Base-by-base conservation (phyloP, 768 basidiomycete species). In the Suillus discolor region DNA sequence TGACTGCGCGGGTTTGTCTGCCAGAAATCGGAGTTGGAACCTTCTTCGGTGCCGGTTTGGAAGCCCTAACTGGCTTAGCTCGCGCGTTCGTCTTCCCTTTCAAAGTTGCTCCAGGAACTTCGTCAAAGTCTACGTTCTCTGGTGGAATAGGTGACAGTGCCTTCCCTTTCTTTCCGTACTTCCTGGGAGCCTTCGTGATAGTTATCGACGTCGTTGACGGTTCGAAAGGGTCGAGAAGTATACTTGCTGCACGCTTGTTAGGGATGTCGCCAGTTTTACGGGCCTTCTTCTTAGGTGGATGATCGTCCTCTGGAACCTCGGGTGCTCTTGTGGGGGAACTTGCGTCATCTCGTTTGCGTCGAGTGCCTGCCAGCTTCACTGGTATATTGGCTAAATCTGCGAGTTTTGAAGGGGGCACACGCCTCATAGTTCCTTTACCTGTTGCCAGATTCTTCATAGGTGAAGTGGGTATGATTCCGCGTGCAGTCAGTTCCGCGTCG, bases 81-180 rank as follows among this genome's bases (percentile, higher is more conserved):
- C 67, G 12, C 61, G 68, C 39, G 59, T 59, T 31, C 39, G 44
- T 28, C 54, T 53, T 57, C 65, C 28, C 34, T 54, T 62, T 59
- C 23, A 38, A 25, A 20, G 34, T 18, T n/a, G 41, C 61, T 11
- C 69, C 69, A 31, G 78, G 77, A 55, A 76, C 71, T 57, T 75
- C 75, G 55, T 81, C 79, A 45, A 75, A 77, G 63, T 80, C 74
- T 42, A 77, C 63, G 23, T 41, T 51, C 6, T 62, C 65, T 2
- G 61, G 57, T 20, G 64, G 63, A 4, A 45, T 49, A 23, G 79
- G 74, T 36, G 81, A 78, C 7, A 80, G 75, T 31, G 69, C 68
- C 42, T 77, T 76, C 20, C 69, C 74, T 68, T 77, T 79, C 67
- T 74, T 78, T 3, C 72, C 72, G 65, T 74, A 76, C 66, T 74